Evolutionary conservation across 2,329 filamentous ascomycete species (phyloP).

Genomic region (Penicillium hordei): DNA sequence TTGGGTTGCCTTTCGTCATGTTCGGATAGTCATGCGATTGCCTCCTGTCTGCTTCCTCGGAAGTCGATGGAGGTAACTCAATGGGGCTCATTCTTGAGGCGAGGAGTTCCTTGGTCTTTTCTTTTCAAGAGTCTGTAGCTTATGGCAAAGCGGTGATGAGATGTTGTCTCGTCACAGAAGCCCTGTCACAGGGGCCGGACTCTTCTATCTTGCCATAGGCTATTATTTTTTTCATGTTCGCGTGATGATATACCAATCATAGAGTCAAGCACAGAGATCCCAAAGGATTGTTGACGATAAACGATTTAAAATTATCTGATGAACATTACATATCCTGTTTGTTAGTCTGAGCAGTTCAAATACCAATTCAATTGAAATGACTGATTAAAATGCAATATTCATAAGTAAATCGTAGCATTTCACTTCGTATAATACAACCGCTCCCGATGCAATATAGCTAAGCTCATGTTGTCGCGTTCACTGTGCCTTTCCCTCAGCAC

Average conservation of each 20-base stretch:
- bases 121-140: slow-evolving; percentile 50
- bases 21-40: slow-evolving; percentile 99
- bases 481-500: slow-evolving; percentile 29
- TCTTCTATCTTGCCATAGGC: slow-evolving; percentile 36
- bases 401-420: slow-evolving; percentile 13
- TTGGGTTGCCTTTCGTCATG: slow-evolving; percentile 78
- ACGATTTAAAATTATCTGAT: slow-evolving; percentile 53
- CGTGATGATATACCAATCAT: slow-evolving; percentile 89
- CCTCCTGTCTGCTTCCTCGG: slow-evolving; percentile 41
- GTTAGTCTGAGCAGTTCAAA: neutral
- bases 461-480: slow-evolving; percentile 17
- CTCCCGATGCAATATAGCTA: slow-evolving; percentile 6
- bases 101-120: slow-evolving; percentile 67
- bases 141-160: slow-evolving; percentile 53
- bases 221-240: slow-evolving; percentile 49
- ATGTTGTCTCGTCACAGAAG: slow-evolving; percentile 49
- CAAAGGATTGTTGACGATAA: slow-evolving; percentile 49
- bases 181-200: slow-evolving; percentile 70
- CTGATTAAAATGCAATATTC: slow-evolving; percentile 18
- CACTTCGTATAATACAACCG: slow-evolving; percentile 17
- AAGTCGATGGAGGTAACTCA: slow-evolving; percentile 73
- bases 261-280: slow-evolving; percentile 98
- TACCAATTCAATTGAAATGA: neutral
- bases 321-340: slow-evolving; percentile 31
- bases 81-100: slow-evolving; percentile 99